phyloP scores from a whole-genome alignment of 495 filamentous ascomycete species.

The Penicillium silybi region DNA sequence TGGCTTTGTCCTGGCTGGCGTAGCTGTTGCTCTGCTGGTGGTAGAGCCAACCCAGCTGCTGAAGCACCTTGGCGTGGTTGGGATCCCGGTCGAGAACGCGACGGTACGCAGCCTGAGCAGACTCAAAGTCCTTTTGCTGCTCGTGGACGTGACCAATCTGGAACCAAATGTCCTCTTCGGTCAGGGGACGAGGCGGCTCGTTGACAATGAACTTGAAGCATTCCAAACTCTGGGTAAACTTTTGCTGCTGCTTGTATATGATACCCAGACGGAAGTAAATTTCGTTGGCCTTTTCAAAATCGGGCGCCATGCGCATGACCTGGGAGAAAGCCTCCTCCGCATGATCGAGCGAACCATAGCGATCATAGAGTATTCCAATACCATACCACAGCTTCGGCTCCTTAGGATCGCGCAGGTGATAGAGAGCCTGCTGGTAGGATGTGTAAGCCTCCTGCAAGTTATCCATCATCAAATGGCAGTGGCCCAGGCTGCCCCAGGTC shows the following conservation, averaged over 20 bases:
- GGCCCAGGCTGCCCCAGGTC: slow-evolving; percentile 93
- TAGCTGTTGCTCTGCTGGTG: slow-evolving; percentile 91
- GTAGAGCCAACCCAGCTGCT: slow-evolving; percentile 97
- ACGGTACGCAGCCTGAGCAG: slow-evolving; percentile 85
- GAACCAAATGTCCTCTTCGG: slow-evolving; percentile 99
- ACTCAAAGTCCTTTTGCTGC: slow-evolving; percentile 96
- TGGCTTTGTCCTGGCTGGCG: slow-evolving; percentile 88
- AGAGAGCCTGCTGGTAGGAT: slow-evolving; percentile 94
- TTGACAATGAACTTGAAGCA: slow-evolving; percentile 98
- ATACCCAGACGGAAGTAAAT: slow-evolving; percentile 98
- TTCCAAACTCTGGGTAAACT: slow-evolving; percentile 90
- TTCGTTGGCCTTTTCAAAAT: slow-evolving; percentile 98
- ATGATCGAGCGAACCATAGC: slow-evolving; percentile 95
- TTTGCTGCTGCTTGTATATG: slow-evolving; percentile 98
- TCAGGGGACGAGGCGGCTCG: slow-evolving; percentile 87
- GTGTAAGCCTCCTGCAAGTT: slow-evolving; percentile 95
- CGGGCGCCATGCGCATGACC: slow-evolving; percentile 97
- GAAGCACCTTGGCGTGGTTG: slow-evolving; percentile 95
- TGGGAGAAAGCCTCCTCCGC: slow-evolving; percentile 98
- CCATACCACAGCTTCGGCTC: slow-evolving; percentile 99
- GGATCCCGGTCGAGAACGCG: slow-evolving; percentile 93
- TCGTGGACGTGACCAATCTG: slow-evolving; percentile 99
- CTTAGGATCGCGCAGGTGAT: slow-evolving; percentile 92
- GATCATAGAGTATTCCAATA: slow-evolving; percentile 95
- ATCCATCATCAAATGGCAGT: slow-evolving; percentile 99